These are phyloP conservation scores for Fusarium sp. DNA, from an alignment of 2,329 filamentous ascomycete genomes.

Conservation along the genomic window DNA sequence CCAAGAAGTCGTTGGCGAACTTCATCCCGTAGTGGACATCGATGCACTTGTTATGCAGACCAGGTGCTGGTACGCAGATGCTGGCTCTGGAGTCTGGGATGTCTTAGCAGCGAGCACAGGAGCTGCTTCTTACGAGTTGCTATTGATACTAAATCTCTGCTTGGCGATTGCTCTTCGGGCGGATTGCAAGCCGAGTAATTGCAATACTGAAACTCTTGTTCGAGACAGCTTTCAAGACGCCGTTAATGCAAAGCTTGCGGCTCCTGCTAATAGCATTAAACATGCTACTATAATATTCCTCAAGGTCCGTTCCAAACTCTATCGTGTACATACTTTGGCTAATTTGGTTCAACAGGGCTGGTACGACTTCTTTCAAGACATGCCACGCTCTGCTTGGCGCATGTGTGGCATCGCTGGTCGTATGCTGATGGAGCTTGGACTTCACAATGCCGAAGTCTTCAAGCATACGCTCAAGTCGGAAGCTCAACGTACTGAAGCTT, in stretches of 20 bases:
- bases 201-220: slow-evolving; percentile 13
- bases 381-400: slow-evolving; percentile 41
- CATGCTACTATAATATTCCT: slow-evolving; percentile 26
- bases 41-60: slow-evolving; percentile 19
- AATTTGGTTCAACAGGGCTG: slow-evolving; percentile 2
- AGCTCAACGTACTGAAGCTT: slow-evolving; percentile 15
- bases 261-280: slow-evolving; percentile 25
- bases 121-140: slow-evolving; percentile 12
- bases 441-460: slow-evolving; percentile 43
- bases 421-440: slow-evolving; percentile 45
- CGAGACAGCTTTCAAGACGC: slow-evolving; percentile 30
- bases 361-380: slow-evolving; percentile 44
- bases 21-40: slow-evolving; percentile 27
- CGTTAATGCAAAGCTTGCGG: slow-evolving; percentile 29
- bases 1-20: slow-evolving; percentile 25
- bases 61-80: slow-evolving; percentile 23
- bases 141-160: slow-evolving; percentile 23
- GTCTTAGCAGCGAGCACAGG: slow-evolving; percentile 15
- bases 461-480: slow-evolving; percentile 30
- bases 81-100: slow-evolving; percentile 20
- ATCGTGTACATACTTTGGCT: neutral
- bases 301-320: slow-evolving; percentile 1
- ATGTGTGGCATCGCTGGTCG: slow-evolving; percentile 45
- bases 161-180: slow-evolving; percentile 22
- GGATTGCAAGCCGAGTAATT: slow-evolving; percentile 2